Conservation (phyloP, 75 land plant species). For the Pseudotsuga menziesii region DNA sequence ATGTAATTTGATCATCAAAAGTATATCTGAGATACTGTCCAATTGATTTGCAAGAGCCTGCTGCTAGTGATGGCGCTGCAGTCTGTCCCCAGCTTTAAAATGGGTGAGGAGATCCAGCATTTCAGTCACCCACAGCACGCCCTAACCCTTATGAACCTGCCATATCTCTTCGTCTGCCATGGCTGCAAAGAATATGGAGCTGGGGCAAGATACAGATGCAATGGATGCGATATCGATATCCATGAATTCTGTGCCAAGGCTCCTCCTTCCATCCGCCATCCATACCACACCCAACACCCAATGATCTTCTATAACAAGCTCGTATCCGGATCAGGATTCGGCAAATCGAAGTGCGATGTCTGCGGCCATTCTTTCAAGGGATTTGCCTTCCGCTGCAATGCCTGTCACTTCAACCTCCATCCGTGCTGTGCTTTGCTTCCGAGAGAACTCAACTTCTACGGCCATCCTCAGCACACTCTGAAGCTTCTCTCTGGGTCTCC, state of each 20-base stretch:
- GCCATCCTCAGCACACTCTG: conserved; percentile 40
- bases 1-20: too few species aligned
- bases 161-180: conserved; percentile 39
- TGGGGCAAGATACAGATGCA: conserved; percentile 35
- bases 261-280: conserved; percentile 29
- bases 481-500: conserved; percentile 13
- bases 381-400: conserved; percentile 36
- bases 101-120: conserved; percentile 30
- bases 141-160: conserved; percentile 7
- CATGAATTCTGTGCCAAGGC: conserved; percentile 62
- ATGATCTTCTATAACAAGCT: conserved; percentile 34
- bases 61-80: background rate
- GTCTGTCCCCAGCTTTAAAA: background rate
- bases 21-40: too few species aligned
- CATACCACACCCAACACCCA: conserved; percentile 41
- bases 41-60: background rate
- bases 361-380: conserved; percentile 47
- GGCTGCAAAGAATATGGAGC: conserved; percentile 62
- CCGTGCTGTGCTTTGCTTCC: conserved; percentile 51
- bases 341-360: conserved; percentile 41
- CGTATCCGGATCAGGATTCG: conserved; percentile 19
- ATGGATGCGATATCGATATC: conserved; percentile 34
- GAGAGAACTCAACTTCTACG: conserved; percentile 19
- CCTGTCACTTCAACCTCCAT: conserved; percentile 54
- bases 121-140: conserved; percentile 48